Conservation (phyloP, 805 yeast genomes). For the Sugiyamaella lignohabitans region DNA sequence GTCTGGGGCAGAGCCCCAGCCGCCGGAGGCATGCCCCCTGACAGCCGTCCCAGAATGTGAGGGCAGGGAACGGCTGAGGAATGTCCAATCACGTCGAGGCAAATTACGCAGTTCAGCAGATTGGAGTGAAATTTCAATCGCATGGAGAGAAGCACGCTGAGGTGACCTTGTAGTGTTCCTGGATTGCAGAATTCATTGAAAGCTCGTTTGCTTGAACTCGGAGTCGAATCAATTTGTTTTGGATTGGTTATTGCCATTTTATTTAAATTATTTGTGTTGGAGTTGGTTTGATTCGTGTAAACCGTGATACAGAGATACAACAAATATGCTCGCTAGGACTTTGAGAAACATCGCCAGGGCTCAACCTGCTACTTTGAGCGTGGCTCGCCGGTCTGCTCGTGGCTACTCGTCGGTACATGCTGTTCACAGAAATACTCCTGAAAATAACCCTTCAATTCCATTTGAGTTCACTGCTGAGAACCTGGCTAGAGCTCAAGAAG, state of each 20-base stretch:
- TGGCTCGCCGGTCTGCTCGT: too few species aligned
- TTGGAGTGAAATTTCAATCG: not conserved
- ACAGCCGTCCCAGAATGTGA: too few species aligned
- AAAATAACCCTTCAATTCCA: constrained; percentile 59
- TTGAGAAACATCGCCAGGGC: not conserved
- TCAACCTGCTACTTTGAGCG: too few species aligned
- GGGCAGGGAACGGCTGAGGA: not conserved
- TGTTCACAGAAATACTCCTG: constrained; percentile 67
- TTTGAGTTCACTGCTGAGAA: constrained; percentile 69
- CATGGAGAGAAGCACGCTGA: too few species aligned
- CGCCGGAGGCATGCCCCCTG: not conserved
- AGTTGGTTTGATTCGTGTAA: too few species aligned
- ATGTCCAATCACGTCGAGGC: not conserved
- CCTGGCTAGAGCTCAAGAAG: constrained; percentile 58
- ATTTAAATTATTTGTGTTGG: too few species aligned
- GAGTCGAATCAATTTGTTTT: too few species aligned
- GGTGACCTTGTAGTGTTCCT: too few species aligned
- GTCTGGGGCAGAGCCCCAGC: not conserved
- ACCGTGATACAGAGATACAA: too few species aligned
- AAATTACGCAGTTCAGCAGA: not conserved
- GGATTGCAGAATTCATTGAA: too few species aligned
- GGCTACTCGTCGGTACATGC: constrained; percentile 25
- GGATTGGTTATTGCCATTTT: too few species aligned
- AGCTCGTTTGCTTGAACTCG: too few species aligned
- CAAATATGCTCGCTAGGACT: constrained; percentile 8